phyloP scores from a whole-genome alignment of 208 protist species.

The Trypanosoma mega region DNA sequence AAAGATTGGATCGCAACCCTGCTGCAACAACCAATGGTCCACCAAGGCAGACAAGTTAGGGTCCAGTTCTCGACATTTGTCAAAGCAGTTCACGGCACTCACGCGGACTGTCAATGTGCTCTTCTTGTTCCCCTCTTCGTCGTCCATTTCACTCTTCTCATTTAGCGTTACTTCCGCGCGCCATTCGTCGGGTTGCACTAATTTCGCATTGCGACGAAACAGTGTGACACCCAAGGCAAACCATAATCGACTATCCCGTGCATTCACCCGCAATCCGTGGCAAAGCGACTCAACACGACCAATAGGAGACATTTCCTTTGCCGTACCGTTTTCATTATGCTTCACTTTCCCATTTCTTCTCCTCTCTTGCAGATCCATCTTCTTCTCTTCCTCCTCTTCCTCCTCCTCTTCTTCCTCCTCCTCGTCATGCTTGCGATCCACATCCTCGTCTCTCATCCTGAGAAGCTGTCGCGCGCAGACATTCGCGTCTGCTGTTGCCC shows the following conservation, averaged over 20 bases:
- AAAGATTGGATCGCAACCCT: too few relatives aligned
- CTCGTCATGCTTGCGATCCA: too few relatives aligned
- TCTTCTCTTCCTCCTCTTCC: too few relatives aligned
- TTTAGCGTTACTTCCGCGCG: not conserved
- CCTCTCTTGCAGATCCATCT: too few relatives aligned
- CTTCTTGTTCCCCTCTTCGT: not conserved
- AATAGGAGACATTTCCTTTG: too few relatives aligned
- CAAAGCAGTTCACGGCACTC: not conserved
- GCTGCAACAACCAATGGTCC: not conserved
- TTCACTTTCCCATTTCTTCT: too few relatives aligned
- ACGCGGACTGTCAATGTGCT: not conserved
- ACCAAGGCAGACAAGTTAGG: not conserved
- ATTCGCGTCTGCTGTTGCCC: not conserved
- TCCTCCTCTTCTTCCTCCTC: too few relatives aligned
- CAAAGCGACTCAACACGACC: not conserved
- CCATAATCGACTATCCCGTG: not conserved
- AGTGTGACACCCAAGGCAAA: slow-evolving; percentile 5
- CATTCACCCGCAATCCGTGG: not conserved
- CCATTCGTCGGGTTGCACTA: not conserved
- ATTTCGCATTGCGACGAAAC: not conserved
- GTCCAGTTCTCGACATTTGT: slow-evolving; percentile 1
- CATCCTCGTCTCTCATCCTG: not conserved
- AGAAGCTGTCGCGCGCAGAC: not conserved
- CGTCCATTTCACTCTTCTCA: not conserved
- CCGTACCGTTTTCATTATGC: too few relatives aligned